phyloP scores from a whole-genome alignment of 768 basidiomycete genomes.

The Suillus brevipes region DNA sequence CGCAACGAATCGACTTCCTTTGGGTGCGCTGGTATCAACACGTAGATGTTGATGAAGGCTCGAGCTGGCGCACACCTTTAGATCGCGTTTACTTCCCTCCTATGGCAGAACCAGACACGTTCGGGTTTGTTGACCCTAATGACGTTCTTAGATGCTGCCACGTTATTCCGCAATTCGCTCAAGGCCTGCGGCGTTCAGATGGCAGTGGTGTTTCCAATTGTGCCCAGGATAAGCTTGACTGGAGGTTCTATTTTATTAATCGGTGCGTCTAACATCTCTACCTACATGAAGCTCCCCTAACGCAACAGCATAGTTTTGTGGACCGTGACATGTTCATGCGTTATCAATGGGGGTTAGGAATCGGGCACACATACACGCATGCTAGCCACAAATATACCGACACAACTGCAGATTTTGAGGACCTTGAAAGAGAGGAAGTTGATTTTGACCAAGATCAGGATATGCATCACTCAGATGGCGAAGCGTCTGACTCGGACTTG shows the following conservation, averaged over 20 bases:
- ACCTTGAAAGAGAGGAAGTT: background rate
- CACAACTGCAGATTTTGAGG: background rate
- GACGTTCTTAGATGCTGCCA: slow-evolving; percentile 12
- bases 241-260: slow-evolving; percentile 14
- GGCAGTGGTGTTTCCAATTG: background rate
- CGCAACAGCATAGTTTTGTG: slow-evolving; percentile 1
- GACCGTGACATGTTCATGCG: slow-evolving; percentile 9
- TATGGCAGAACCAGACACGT: background rate
- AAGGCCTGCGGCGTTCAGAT: slow-evolving; percentile 1
- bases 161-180: slow-evolving; percentile 11
- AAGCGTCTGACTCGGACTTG: background rate
- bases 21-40: too few relatives aligned
- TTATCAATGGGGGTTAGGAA: slow-evolving; percentile 12
- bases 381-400: background rate
- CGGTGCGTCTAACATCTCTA: background rate
- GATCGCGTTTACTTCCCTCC: background rate
- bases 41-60: too few relatives aligned
- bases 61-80: too few relatives aligned
- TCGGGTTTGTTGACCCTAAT: slow-evolving; percentile 13
- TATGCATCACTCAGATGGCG: background rate
- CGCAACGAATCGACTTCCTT: too few relatives aligned
- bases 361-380: slow-evolving; percentile 9
- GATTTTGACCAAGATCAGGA: background rate
- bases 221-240: slow-evolving; percentile 6
- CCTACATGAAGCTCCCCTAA: too few relatives aligned